Evolutionary conservation across 2,329 filamentous ascomycete species (phyloP).

Genomic region (Colletotrichum tamarilloi): DNA sequence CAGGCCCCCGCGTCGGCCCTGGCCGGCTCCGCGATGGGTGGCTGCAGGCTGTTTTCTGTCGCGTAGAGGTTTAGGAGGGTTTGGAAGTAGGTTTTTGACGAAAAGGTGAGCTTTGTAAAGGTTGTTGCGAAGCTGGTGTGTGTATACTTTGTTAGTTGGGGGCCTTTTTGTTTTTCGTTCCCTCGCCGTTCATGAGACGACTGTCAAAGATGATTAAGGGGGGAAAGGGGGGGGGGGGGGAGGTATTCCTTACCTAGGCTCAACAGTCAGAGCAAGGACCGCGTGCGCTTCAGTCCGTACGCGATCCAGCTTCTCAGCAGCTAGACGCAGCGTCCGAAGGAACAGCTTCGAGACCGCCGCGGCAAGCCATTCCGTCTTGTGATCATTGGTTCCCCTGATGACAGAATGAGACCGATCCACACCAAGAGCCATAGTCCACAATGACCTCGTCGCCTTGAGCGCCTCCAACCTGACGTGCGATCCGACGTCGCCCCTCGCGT

Average conservation of each 20-base stretch:
- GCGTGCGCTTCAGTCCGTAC: constrained; percentile 77
- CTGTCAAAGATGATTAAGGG: too few relatives aligned
- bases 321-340: constrained; percentile 71
- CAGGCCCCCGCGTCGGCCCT: constrained; percentile 48
- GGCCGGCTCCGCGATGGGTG: constrained; percentile 50
- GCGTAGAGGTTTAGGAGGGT: constrained; percentile 61
- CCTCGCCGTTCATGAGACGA: background rate
- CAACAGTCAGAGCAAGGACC: constrained; percentile 58
- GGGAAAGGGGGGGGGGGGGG: background rate
- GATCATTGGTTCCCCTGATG: too few relatives aligned
- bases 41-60: constrained; percentile 46
- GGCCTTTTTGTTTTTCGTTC: background rate
- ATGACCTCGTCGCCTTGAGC: constrained; percentile 77
- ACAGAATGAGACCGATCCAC: constrained; percentile 24
- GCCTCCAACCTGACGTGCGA: constrained; percentile 87
- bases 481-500: constrained; percentile 88
- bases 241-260: constrained; percentile 53
- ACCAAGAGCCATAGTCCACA: constrained; percentile 54
- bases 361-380: constrained; percentile 37
- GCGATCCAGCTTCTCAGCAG: constrained; percentile 90
- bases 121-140: constrained; percentile 45
- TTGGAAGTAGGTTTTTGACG: constrained; percentile 70
- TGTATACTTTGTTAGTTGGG: constrained; percentile 34
- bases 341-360: constrained; percentile 54
- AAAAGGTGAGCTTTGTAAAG: constrained; percentile 59